These are phyloP conservation scores for Skeletonema menzelii DNA, from an alignment of 108 stramenopile genomes.

Conservation along the genomic window DNA sequence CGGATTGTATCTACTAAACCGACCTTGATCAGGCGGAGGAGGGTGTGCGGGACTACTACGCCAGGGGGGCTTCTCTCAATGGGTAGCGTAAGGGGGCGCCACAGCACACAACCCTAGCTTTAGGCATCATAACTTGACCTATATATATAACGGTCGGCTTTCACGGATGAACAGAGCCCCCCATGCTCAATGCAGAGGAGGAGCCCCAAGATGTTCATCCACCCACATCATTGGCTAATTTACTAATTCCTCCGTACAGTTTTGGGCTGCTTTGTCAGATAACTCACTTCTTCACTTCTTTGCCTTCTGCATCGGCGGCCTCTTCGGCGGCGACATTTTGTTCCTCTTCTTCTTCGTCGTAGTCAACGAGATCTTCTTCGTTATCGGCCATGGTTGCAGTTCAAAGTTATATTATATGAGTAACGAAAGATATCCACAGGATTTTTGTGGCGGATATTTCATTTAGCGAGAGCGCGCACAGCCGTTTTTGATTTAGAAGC, in stretches of 20 bases:
- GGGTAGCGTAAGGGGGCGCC: neutral
- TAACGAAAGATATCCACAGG: neutral
- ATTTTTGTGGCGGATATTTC: neutral
- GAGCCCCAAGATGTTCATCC: conserved; percentile 6
- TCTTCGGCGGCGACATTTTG: conserved; percentile 71
- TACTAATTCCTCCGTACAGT: conserved; percentile 26
- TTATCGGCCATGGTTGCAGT: conserved; percentile 76
- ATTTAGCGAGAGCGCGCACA: too few relatives aligned
- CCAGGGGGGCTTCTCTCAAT: neutral
- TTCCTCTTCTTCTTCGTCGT: conserved; percentile 89
- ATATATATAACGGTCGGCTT: neutral
- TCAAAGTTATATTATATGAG: neutral
- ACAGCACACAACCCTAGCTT: neutral
- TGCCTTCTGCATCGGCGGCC: conserved; percentile 53
- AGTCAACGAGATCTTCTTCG: conserved; percentile 87
- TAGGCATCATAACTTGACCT: neutral
- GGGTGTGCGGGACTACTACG: neutral
- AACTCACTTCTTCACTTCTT: conserved; percentile 90
- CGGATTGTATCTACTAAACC: neutral
- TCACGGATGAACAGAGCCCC: neutral
- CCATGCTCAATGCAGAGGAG: conserved; percentile 10
- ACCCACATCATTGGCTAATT: neutral
- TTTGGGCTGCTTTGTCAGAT: neutral
- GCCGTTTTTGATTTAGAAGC: too few relatives aligned
- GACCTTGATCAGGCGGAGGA: conserved; percentile 3